A percentile compares a stretch with the other conserved stretches of the same genome.
Conservation (phyloP, 768 basidiomycete genomes). For the Leccinum fibrillosum region DNA sequence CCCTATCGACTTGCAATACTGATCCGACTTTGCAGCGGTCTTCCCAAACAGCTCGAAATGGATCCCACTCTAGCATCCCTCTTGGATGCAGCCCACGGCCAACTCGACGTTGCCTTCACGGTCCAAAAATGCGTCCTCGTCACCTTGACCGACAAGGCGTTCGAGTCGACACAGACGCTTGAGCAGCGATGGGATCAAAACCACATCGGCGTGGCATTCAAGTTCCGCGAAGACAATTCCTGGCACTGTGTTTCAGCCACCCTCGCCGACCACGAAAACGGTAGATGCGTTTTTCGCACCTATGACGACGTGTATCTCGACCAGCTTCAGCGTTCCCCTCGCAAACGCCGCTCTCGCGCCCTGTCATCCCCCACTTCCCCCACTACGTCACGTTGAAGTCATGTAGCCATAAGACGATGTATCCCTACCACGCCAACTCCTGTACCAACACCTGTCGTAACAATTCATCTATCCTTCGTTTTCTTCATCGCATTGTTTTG, state of each 20-base stretch:
- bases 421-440: conserved; percentile 7
- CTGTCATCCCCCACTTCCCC: conserved; percentile 15
- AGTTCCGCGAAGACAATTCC: conserved; percentile 43
- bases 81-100: conserved; percentile 38
- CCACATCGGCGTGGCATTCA: conserved; percentile 47
- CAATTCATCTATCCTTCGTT: conserved; percentile 3
- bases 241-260: conserved; percentile 72
- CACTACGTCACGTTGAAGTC: conserved; percentile 16
- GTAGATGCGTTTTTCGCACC: conserved; percentile 49
- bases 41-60: conserved; percentile 61
- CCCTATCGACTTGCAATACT: neutral
- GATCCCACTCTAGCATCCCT: conserved; percentile 38
- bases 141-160: conserved; percentile 57
- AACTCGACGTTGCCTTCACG: conserved; percentile 35
- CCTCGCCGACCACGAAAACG: conserved; percentile 49
- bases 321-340: conserved; percentile 40
- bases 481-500: conserved; percentile 12
- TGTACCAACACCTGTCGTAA: conserved; percentile 14
- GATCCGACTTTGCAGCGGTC: conserved; percentile 30
- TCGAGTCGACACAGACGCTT: conserved; percentile 34
- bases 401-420: conserved; percentile 11
- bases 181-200: conserved; percentile 35
- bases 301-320: conserved; percentile 61
- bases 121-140: conserved; percentile 53
- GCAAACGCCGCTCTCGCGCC: conserved; percentile 29